Evolutionary conservation across 2,329 filamentous ascomycete genomes (phyloP).

Genomic region (Trichoderma pleuroti): DNA sequence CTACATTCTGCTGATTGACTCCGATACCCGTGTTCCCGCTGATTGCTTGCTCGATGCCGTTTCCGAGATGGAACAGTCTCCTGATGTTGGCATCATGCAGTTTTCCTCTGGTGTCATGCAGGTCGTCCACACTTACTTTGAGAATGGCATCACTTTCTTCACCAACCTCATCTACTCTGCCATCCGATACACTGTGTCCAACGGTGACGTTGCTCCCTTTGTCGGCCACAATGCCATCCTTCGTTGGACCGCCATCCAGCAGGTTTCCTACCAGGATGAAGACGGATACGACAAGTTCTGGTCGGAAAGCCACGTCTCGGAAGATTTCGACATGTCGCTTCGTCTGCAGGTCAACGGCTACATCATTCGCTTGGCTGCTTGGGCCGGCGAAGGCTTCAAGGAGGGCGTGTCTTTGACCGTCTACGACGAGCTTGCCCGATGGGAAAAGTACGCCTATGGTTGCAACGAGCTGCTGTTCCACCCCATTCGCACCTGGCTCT

Average conservation of each 20-base stretch:
- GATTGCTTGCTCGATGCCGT: constrained; percentile 78
- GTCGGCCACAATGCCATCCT: constrained; percentile 78
- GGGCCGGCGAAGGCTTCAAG: constrained; percentile 73
- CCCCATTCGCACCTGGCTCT: constrained; percentile 69
- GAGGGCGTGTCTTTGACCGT: constrained; percentile 81
- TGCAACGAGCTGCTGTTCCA: constrained; percentile 82
- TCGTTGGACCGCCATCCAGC: constrained; percentile 71
- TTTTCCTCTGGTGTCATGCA: constrained; percentile 77
- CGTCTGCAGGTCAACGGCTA: constrained; percentile 70
- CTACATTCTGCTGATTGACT: constrained; percentile 73
- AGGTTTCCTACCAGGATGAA: constrained; percentile 66
- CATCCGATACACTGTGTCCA: constrained; percentile 73
- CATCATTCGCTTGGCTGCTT: constrained; percentile 68
- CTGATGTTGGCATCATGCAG: constrained; percentile 75
- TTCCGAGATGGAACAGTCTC: constrained; percentile 77
- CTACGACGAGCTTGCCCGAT: constrained; percentile 78
- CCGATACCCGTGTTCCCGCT: constrained; percentile 71
- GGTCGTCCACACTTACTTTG: constrained; percentile 69
- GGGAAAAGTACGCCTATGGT: constrained; percentile 85
- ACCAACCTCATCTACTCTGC: constrained; percentile 73
- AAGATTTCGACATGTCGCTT: constrained; percentile 80
- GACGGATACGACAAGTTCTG: constrained; percentile 76
- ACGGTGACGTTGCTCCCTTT: constrained; percentile 73
- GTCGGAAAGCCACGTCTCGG: constrained; percentile 76
- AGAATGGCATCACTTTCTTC: constrained; percentile 68